Conservation (phyloP, 495 filamentous ascomycete genomes). For the Letharia columbiana region DNA sequence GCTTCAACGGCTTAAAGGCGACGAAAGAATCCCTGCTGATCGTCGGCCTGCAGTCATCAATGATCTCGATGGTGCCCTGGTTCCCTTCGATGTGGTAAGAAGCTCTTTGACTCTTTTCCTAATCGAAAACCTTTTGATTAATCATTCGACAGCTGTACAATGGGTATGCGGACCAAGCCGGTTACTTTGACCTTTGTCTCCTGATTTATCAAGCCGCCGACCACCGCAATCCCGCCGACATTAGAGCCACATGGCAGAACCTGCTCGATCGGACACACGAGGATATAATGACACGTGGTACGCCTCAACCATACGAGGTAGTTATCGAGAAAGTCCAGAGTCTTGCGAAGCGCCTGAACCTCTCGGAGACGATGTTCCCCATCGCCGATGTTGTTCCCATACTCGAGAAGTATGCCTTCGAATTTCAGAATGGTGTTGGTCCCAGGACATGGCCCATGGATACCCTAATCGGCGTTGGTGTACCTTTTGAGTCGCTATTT, state of each 20-base stretch:
- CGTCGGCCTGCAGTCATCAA: slow-evolving; percentile 51
- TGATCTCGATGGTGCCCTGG: slow-evolving; percentile 64
- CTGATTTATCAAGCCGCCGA: slow-evolving; percentile 83
- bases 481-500: slow-evolving; percentile 66
- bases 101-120: neutral
- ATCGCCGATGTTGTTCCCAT: slow-evolving; percentile 56
- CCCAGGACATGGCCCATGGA: slow-evolving; percentile 75
- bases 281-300: slow-evolving; percentile 44
- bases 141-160: slow-evolving; percentile 66
- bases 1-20: slow-evolving; percentile 66
- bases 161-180: slow-evolving; percentile 73
- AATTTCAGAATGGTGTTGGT: slow-evolving; percentile 57
- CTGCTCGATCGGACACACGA: slow-evolving; percentile 64
- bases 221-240: slow-evolving; percentile 73
- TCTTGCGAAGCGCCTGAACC: slow-evolving; percentile 68
- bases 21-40: slow-evolving; percentile 54
- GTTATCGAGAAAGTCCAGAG: slow-evolving; percentile 64
- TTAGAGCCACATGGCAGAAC: slow-evolving; percentile 74
- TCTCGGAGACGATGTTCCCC: slow-evolving; percentile 73
- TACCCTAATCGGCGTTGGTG: slow-evolving; percentile 65
- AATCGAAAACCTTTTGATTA: slow-evolving; percentile 8
- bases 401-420: slow-evolving; percentile 67
- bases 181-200: slow-evolving; percentile 87
- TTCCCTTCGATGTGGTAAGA: slow-evolving; percentile 65
- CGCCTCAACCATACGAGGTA: slow-evolving; percentile 65